phyloP scores from a whole-genome alignment of 1,284 basidiomycete genomes.

The Sporisorium reilianum region DNA sequence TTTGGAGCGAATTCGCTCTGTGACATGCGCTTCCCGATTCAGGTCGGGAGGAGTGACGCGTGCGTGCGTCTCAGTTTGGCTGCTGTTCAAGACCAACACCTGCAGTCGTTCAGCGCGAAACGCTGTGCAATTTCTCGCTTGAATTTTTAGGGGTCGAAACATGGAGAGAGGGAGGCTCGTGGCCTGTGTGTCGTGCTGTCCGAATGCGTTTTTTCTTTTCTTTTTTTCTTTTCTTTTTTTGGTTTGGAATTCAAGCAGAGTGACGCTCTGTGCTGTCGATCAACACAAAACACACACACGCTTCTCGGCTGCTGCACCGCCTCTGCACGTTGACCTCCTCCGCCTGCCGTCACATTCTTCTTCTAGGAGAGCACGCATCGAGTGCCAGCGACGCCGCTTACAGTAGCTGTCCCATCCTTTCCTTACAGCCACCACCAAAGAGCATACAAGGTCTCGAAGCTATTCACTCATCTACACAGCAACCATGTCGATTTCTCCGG shows the following conservation, averaged over 20 bases:
- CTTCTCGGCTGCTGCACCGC: slow-evolving; percentile 7
- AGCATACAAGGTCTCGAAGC: slow-evolving; percentile 2
- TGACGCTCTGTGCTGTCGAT: slow-evolving; percentile 37
- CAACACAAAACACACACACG: slow-evolving; percentile 21
- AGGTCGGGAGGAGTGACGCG: slow-evolving; percentile 18
- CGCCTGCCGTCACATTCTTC: slow-evolving; percentile 38
- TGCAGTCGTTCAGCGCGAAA: slow-evolving; percentile 4
- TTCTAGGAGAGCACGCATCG: slow-evolving; percentile 9
- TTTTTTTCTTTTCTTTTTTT: not conserved
- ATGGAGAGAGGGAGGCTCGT: not conserved
- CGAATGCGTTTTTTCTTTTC: not conserved
- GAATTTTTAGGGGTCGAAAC: slow-evolving; percentile 4
- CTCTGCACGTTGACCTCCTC: slow-evolving; percentile 6
- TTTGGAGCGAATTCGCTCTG: slow-evolving; percentile 28
- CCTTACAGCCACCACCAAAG: slow-evolving; percentile 14
- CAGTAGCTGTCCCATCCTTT: not conserved
- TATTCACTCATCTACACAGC: not conserved
- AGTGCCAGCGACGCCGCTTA: slow-evolving; percentile 3
- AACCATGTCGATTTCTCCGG: slow-evolving; percentile 35
- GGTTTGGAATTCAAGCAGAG: slow-evolving; percentile 1
- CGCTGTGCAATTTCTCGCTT: not conserved
- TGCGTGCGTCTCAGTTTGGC: slow-evolving; percentile 15
- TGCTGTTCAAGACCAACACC: slow-evolving; percentile 35
- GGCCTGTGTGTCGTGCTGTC: not conserved
- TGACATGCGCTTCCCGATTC: not conserved